Percentiles rank a stretch among this genome's conserved stretches.
Conservation (phyloP, 768 basidiomycete genomes). For the Russula brevipes region DNA sequence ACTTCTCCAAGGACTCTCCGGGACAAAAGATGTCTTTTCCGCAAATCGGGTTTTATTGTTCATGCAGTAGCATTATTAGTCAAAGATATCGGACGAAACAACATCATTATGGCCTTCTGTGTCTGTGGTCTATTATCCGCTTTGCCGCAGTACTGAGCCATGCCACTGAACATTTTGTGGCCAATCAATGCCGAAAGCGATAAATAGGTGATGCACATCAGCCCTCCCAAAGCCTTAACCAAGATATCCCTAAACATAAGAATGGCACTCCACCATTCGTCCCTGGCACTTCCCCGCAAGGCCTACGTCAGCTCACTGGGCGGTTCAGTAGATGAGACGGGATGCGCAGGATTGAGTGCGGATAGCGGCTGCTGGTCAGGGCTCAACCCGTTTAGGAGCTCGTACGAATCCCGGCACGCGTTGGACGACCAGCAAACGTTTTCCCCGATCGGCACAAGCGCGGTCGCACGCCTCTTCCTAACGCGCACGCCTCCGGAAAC, state of each 20-base stretch:
- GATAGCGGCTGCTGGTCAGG: background rate
- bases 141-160: background rate
- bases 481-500: background rate
- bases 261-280: background rate
- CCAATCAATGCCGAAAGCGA: background rate
- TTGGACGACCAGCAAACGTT: constrained; percentile 1
- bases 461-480: background rate
- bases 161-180: background rate
- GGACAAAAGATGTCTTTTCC: background rate
- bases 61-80: background rate
- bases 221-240: background rate
- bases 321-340: too few species aligned
- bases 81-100: background rate
- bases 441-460: background rate
- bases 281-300: too few species aligned
- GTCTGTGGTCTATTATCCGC: background rate
- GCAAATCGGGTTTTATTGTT: background rate
- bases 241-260: background rate
- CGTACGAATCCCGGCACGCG: background rate
- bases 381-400: background rate
- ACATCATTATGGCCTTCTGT: background rate
- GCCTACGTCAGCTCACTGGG: too few species aligned
- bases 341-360: background rate
- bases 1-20: background rate
- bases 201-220: background rate